Percentiles rank a stretch among this genome's conserved stretches.
phyloP scores from a whole-genome alignment of 1,284 basidiomycete genomes.

The Porogramme epimiltina region DNA sequence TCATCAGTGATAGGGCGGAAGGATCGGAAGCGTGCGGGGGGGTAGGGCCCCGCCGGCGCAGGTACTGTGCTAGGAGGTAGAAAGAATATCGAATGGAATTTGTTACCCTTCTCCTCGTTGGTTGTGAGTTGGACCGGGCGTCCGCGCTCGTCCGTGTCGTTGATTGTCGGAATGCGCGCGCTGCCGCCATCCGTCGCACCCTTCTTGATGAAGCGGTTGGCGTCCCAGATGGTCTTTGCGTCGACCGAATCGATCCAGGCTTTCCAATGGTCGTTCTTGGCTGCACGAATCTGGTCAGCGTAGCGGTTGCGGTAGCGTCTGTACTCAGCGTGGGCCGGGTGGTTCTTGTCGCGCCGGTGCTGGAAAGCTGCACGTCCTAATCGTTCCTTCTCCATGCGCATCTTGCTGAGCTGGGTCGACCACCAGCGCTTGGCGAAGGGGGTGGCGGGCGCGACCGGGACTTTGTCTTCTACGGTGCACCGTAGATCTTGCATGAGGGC shows the following conservation, averaged over 20 bases:
- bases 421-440: slow-evolving; percentile 32
- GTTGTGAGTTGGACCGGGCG: not conserved
- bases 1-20: slow-evolving; percentile 20
- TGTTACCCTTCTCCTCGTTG: too few species aligned
- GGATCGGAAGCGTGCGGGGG: slow-evolving; percentile 25
- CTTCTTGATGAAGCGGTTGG: slow-evolving; percentile 28
- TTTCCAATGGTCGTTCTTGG: slow-evolving; percentile 37
- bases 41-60: slow-evolving; percentile 18
- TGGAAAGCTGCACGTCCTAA: slow-evolving; percentile 26
- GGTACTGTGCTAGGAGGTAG: slow-evolving; percentile 18
- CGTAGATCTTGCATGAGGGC: slow-evolving; percentile 22
- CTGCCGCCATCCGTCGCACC: slow-evolving; percentile 32
- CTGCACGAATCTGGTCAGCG: slow-evolving; percentile 25
- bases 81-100: slow-evolving; percentile 34
- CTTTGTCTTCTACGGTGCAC: slow-evolving; percentile 17
- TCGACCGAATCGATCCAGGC: slow-evolving; percentile 35
- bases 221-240: slow-evolving; percentile 33
- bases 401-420: slow-evolving; percentile 25
- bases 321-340: slow-evolving; percentile 29
- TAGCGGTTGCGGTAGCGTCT: slow-evolving; percentile 29
- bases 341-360: slow-evolving; percentile 32
- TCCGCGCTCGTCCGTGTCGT: slow-evolving; percentile 12
- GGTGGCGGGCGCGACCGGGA: slow-evolving; percentile 25
- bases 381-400: slow-evolving; percentile 26
- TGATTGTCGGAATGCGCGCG: slow-evolving; percentile 31